Base-by-base conservation (phyloP, 148 eudicot genomes). In the Mesembryanthemum crystallinum region DNA sequence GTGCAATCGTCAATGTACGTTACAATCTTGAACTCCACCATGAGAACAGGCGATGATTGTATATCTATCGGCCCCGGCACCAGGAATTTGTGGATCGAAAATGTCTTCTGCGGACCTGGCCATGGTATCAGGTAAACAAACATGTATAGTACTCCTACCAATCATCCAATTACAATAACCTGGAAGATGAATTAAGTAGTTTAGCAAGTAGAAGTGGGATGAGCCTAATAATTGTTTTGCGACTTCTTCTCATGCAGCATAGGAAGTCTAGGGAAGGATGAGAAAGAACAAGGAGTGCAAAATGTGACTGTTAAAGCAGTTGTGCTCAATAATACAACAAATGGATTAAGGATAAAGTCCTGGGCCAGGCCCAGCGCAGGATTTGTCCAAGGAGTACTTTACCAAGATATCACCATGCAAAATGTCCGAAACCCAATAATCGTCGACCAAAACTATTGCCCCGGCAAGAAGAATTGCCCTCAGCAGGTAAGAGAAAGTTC, bases 21-120 rank as follows among this genome's bases (percentile, higher is more conserved):
- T 45, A 76, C 79, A 14, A 58, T 76, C 51, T 15, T 35, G 52
- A 59, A 59, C 30, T 35, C 79, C 57, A 55, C 66, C 25, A 74
- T 82, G 24, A 47, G 68, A 45, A 82, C 85, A 5, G 85, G 85
- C 0, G 79, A 76, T 58, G 79, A 76, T 67, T 76, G 73, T 55
- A 59, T 76, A 23, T 76, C 78, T 3, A 45, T 76, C 1, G 78
- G 78, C 37, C 67, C 79, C 7, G 67, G 73, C 37, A 69, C 65
- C 25, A 55, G 37, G 51, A 47, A 67, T 18, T 29, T 76, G 21
- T 76, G 73, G 79, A 69, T 77, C 1, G 74, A 59, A 37, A 59
- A 68, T 28, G 60, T 77, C 42, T 1, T 15, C 12, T 69, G 74
- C 42, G 67, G 74, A 10, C 74, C 67, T 0, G 79, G 80, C 21